Conservation (phyloP, 441 rosid genomes). For the Sinapis alba region DNA sequence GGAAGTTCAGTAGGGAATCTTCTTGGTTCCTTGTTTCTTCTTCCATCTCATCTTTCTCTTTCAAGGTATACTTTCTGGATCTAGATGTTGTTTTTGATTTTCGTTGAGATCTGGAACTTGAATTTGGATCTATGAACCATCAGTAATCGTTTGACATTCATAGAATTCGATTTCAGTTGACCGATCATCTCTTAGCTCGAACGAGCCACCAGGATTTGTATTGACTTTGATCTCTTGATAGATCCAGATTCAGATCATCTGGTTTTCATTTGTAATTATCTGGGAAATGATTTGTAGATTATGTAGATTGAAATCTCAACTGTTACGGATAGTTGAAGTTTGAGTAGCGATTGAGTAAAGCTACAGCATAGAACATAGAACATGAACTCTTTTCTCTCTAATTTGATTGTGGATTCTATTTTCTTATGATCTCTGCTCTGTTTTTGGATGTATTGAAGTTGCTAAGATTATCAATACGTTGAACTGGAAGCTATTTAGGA, state of each 20-base stretch:
- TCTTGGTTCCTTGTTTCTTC: conserved; percentile 14
- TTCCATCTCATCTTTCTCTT: conserved; percentile 24
- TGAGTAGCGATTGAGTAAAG: not conserved
- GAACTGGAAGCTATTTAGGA: not conserved
- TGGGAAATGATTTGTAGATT: too few relatives aligned
- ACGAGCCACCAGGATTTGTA: too few relatives aligned
- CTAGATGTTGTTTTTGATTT: conserved; percentile 17
- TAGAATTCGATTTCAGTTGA: conserved; percentile 16
- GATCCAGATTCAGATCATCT: conserved; percentile 20
- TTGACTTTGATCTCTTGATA: not conserved
- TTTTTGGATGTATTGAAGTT: conserved; percentile 17
- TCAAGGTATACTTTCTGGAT: conserved; percentile 38
- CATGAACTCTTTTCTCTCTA: not conserved
- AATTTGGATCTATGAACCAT: conserved; percentile 29
- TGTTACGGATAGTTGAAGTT: not conserved
- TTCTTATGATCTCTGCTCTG: too few relatives aligned
- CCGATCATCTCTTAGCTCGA: conserved; percentile 20
- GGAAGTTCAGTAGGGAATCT: not conserved
- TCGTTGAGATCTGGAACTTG: conserved; percentile 19
- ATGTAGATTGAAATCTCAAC: conserved; percentile 19
- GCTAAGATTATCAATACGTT: not conserved
- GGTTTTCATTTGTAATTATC: not conserved
- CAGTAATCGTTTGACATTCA: not conserved
- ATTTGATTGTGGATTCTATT: too few relatives aligned
- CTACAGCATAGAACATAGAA: not conserved